A percentile compares a stretch with the other conserved stretches of the same genome.
Conservation (phyloP, 495 filamentous ascomycete species). For the Xylona heveae region DNA sequence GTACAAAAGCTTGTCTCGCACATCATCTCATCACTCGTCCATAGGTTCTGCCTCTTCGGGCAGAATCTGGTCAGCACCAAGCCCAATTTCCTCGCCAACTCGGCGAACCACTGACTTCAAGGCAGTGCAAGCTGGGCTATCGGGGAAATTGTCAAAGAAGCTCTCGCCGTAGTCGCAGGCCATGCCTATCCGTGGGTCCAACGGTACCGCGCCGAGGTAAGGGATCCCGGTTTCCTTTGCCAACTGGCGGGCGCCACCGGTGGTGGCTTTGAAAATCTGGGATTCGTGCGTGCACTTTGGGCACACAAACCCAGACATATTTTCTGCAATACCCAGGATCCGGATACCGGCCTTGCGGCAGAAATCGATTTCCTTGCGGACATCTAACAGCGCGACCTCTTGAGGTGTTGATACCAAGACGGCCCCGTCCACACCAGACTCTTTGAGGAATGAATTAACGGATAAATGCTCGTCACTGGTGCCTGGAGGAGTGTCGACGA, state of each 20-base stretch:
- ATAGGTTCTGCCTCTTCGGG: constrained; percentile 10
- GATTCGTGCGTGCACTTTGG: constrained; percentile 62
- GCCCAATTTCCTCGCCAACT: constrained; percentile 41
- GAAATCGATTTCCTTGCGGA: constrained; percentile 92
- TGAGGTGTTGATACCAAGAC: constrained; percentile 89
- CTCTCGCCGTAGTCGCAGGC: constrained; percentile 93
- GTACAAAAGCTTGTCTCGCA: too few relatives aligned
- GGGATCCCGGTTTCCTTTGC: constrained; percentile 71
- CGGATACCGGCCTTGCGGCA: constrained; percentile 83
- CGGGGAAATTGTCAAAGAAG: constrained; percentile 82
- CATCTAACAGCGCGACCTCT: constrained; percentile 80
- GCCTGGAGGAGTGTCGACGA: constrained; percentile 89
- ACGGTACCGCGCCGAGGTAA: constrained; percentile 76
- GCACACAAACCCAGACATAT: constrained; percentile 94
- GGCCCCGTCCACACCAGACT: constrained; percentile 77
- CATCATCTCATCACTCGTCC: too few relatives aligned
- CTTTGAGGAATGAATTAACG: constrained; percentile 72
- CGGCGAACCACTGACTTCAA: constrained; percentile 54
- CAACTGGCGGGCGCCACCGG: constrained; percentile 60
- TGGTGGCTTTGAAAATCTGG: constrained; percentile 81
- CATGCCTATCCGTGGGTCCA: constrained; percentile 90
- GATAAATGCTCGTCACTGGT: constrained; percentile 89
- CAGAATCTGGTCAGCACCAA: constrained; percentile 22
- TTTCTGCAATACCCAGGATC: constrained; percentile 81
- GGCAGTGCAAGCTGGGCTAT: constrained; percentile 69